Conservation (phyloP, 371 early-diverging fungal genomes). For the Actinomucor elegans region DNA sequence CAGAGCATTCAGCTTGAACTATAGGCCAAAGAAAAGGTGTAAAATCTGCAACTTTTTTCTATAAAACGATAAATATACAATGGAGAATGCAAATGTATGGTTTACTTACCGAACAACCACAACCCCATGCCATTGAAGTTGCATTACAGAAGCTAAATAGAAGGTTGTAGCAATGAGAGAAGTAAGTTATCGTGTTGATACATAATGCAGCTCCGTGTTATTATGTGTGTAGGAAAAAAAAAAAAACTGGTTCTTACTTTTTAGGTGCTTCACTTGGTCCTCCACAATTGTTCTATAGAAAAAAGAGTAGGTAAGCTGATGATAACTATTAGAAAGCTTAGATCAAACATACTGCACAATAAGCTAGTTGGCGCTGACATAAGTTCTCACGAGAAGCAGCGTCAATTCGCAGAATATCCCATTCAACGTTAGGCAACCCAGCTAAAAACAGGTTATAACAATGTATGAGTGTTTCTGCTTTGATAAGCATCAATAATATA, state of each 20-base stretch:
- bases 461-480: too few species aligned
- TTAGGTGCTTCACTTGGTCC: conserved; percentile 28
- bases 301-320: background rate
- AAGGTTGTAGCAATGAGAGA: background rate
- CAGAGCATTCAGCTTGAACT: conserved; percentile 32
- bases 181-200: too few species aligned
- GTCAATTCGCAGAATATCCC: conserved; percentile 31
- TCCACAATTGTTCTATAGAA: conserved; percentile 33
- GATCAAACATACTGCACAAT: conserved; percentile 34
- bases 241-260: conserved; percentile 24
- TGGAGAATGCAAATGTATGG: background rate
- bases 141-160: conserved; percentile 25
- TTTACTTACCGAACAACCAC: conserved; percentile 34
- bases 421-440: conserved; percentile 22
- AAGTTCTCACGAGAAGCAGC: conserved; percentile 23
- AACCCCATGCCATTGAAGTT: conserved; percentile 46
- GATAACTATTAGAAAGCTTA: too few species aligned
- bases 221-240: background rate
- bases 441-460: background rate
- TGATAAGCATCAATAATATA: background rate
- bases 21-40: conserved; percentile 27
- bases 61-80: background rate
- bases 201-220: background rate
- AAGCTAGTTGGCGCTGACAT: conserved; percentile 31
- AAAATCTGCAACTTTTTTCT: conserved; percentile 19